A percentile compares a stretch with the other conserved stretches of the same genome.
Evolutionary conservation across 176 grass and related monocot genomes (phyloP).

Genomic region (Elaeis guineensis): DNA sequence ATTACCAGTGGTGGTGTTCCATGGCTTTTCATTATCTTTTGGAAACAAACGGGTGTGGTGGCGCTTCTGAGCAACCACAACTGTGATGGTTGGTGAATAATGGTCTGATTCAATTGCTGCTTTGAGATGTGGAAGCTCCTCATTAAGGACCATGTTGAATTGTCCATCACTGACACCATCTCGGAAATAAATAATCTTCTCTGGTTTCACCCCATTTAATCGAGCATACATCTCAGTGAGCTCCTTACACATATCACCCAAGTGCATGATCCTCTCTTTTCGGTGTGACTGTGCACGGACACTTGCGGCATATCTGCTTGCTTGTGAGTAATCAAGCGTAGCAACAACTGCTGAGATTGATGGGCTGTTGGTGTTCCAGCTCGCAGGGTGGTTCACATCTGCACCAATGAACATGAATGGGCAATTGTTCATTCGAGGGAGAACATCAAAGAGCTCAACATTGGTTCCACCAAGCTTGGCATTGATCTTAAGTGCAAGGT

Average conservation of each 20-base stretch:
- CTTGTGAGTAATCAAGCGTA: constrained; percentile 15
- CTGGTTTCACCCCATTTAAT: constrained; percentile 13
- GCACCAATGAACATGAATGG: constrained; percentile 59
- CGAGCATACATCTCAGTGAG: neutral
- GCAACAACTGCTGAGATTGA: constrained; percentile 50
- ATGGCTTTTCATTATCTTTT: neutral
- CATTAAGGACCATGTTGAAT: constrained; percentile 40
- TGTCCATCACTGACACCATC: constrained; percentile 53
- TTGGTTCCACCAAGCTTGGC: constrained; percentile 55
- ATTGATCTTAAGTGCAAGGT: constrained; percentile 56
- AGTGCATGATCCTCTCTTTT: constrained; percentile 29
- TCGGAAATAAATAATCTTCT: constrained; percentile 55
- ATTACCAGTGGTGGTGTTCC: constrained; percentile 11
- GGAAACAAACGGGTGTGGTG: constrained; percentile 52
- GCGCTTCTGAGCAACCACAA: constrained; percentile 50
- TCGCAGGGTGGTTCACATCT: constrained; percentile 53
- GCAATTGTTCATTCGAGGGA: constrained; percentile 23
- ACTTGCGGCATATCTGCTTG: constrained; percentile 38
- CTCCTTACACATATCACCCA: constrained; percentile 28
- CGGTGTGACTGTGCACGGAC: constrained; percentile 27
- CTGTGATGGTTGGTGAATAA: constrained; percentile 47
- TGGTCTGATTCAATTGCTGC: constrained; percentile 5
- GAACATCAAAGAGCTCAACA: constrained; percentile 27
- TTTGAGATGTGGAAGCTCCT: constrained; percentile 38
- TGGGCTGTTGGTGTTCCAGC: constrained; percentile 27